These are phyloP conservation scores for Heterobasidion parviporum DNA, from an alignment of 1,284 basidiomycete species.

Conservation along the genomic window DNA sequence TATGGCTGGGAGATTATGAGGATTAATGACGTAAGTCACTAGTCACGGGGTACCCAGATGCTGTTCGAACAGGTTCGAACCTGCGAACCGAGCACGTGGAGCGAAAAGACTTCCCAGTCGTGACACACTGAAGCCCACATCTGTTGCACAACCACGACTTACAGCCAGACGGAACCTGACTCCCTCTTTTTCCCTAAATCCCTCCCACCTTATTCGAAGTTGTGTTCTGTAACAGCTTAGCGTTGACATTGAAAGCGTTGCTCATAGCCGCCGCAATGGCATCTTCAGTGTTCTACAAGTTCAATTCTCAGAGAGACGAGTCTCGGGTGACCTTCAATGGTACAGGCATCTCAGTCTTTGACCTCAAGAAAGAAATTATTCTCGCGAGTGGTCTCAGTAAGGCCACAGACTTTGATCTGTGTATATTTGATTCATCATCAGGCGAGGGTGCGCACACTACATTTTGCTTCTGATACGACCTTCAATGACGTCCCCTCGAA, in stretches of 20 bases:
- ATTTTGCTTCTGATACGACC: neutral
- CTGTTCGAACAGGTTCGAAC: no score
- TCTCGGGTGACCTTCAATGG: conserved; percentile 96
- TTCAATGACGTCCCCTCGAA: neutral
- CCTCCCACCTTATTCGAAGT: neutral
- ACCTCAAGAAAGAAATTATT: conserved; percentile 98
- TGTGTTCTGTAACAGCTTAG: conserved; percentile 1
- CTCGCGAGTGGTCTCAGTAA: conserved; percentile 92
- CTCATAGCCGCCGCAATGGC: conserved; percentile 45
- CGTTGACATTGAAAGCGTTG: conserved; percentile 20
- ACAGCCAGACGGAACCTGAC: neutral
- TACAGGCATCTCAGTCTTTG: conserved; percentile 97
- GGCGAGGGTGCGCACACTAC: conserved; percentile 65
- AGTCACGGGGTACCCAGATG: no score
- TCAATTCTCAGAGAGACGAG: conserved; percentile 92
- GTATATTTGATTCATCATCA: conserved; percentile 76
- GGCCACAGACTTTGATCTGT: conserved; percentile 95
- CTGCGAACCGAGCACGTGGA: no score
- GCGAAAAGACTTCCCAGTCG: no score
- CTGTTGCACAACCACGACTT: neutral
- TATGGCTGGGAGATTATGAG: no score
- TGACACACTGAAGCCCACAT: neutral
- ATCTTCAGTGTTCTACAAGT: conserved; percentile 97
- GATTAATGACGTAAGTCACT: no score
- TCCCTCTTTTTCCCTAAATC: neutral